A percentile compares a stretch with the other conserved stretches of the same genome.
Evolutionary conservation across 140 eudicot species (phyloP).

Genomic region (Oenanthe javanica): DNA sequence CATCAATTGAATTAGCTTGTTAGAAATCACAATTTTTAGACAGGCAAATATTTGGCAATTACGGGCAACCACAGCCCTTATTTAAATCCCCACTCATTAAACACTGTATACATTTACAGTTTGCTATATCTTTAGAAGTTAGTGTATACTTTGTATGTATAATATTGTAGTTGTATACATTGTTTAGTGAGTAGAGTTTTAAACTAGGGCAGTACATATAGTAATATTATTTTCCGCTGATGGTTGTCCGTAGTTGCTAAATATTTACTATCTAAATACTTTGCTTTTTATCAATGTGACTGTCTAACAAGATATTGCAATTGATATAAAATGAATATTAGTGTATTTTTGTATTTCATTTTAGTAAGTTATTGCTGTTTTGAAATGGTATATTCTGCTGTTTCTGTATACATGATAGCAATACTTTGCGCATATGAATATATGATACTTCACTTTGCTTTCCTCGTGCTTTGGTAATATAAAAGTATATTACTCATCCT

Average conservation of each 20-base stretch:
- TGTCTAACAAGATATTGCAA: neutral
- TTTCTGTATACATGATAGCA: neutral
- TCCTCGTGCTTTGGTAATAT: neutral
- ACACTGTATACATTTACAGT: neutral
- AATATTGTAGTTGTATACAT: neutral
- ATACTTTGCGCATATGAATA: neutral
- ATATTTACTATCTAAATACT: neutral
- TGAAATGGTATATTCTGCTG: neutral
- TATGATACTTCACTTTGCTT: neutral
- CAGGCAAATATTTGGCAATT: neutral
- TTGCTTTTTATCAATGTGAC: neutral
- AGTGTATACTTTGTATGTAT: neutral
- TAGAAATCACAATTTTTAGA: neutral
- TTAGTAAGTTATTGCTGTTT: neutral
- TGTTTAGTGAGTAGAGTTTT: neutral
- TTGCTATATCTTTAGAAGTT: neutral
- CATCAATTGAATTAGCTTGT: neutral
- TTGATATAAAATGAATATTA: neutral
- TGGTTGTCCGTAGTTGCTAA: neutral
- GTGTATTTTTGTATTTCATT: neutral
- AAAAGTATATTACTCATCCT: conserved; percentile 4
- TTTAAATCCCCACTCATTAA: neutral
- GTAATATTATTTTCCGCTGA: neutral
- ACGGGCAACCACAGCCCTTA: neutral
- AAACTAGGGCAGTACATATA: neutral